A percentile compares a stretch with the other conserved stretches of the same genome.
phyloP scores from a whole-genome alignment of 2,329 filamentous ascomycete species.

The Verruconis gallopava region DNA sequence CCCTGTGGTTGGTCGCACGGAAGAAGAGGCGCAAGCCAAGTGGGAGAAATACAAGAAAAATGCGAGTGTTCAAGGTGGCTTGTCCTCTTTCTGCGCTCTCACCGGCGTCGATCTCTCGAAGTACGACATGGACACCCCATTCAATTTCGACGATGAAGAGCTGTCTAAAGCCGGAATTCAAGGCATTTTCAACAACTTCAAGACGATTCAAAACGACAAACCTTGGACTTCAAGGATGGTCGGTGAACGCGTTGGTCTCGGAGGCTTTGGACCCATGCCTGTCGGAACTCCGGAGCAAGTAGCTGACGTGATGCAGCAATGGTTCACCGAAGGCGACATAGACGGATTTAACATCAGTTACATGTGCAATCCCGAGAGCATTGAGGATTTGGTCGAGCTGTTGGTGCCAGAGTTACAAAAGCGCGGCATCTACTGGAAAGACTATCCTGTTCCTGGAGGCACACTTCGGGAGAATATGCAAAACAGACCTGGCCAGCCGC shows the following conservation, averaged over 20 bases:
- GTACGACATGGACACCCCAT: constrained; percentile 26
- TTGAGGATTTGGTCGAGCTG: constrained; percentile 46
- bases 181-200: constrained; percentile 14
- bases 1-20: constrained; percentile 22
- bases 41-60: constrained; percentile 39
- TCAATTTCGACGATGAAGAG: constrained; percentile 38
- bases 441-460: constrained; percentile 36
- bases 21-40: constrained; percentile 39
- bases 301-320: constrained; percentile 4
- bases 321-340: neutral
- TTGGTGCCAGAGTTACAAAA: constrained; percentile 47
- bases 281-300: constrained; percentile 23
- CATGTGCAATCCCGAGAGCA: constrained; percentile 1
- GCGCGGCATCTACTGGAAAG: constrained; percentile 40
- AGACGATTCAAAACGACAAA: constrained; percentile 2
- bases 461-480: constrained; percentile 47
- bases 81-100: constrained; percentile 45
- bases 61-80: constrained; percentile 40
- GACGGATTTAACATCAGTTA: constrained; percentile 3
- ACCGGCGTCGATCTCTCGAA: constrained; percentile 47
- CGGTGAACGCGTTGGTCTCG: constrained; percentile 19
- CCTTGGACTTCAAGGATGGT: constrained; percentile 16
- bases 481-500: constrained; percentile 27
- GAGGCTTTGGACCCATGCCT: constrained; percentile 17
- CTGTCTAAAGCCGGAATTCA: constrained; percentile 28